Evolutionary conservation across 2,329 filamentous ascomycete genomes (phyloP).

Genomic region (Aspergillus chevalieri): DNA sequence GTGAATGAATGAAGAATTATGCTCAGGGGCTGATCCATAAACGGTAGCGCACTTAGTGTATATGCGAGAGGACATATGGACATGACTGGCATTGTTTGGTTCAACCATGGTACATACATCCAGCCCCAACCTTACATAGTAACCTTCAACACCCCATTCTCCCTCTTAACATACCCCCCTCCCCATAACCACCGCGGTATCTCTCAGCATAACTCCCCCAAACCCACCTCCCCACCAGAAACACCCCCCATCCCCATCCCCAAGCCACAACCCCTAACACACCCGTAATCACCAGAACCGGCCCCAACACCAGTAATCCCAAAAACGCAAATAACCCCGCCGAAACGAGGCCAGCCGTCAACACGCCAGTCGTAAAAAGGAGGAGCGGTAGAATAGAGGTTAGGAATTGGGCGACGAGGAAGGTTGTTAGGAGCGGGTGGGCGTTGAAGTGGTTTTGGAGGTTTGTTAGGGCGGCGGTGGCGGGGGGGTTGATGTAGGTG

Average conservation of each 20-base stretch:
- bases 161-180: not conserved
- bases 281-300: slow-evolving; percentile 61
- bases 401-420: slow-evolving; percentile 59
- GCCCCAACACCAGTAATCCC: slow-evolving; percentile 62
- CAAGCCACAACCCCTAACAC: slow-evolving; percentile 59
- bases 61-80: too few species aligned
- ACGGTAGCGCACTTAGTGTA: too few species aligned
- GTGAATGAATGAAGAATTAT: too few species aligned
- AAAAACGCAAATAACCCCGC: slow-evolving; percentile 53
- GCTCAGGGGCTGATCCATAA: too few species aligned
- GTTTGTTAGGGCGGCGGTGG: slow-evolving; percentile 53
- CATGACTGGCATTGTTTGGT: too few species aligned
- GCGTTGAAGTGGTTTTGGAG: slow-evolving; percentile 54
- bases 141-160: not conserved
- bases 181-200: not conserved
- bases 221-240: slow-evolving; percentile 19
- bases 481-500: slow-evolving; percentile 37
- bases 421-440: slow-evolving; percentile 65
- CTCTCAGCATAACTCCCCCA: slow-evolving; percentile 5
- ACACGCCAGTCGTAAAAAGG: slow-evolving; percentile 59
- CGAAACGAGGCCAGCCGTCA: slow-evolving; percentile 56
- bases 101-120: not conserved
- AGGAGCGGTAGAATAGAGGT: slow-evolving; percentile 62
- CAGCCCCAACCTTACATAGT: not conserved
- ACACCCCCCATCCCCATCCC: slow-evolving; percentile 60